These are phyloP conservation scores for Suillus plorans DNA, from an alignment of 768 basidiomycete genomes.

Conservation along the genomic window DNA sequence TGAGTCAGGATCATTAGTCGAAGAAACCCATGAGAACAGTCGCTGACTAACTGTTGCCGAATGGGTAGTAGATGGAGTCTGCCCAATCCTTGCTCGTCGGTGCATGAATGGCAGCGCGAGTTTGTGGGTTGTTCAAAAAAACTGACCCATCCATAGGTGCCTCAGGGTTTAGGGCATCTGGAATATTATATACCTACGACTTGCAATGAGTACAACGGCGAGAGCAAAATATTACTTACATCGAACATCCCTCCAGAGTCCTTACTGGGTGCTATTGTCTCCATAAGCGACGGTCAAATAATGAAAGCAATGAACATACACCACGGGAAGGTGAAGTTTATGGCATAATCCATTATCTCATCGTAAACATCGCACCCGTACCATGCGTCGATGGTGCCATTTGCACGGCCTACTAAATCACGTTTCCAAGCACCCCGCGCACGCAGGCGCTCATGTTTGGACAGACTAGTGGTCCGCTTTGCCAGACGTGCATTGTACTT, in stretches of 20 bases:
- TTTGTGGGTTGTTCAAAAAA: constrained; percentile 63
- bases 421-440: constrained; percentile 39
- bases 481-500: constrained; percentile 22
- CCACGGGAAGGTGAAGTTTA: constrained; percentile 71
- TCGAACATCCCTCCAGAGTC: constrained; percentile 38
- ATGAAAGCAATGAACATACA: constrained; percentile 28
- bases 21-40: neutral
- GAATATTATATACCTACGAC: constrained; percentile 49
- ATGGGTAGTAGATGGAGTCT: constrained; percentile 33
- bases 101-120: constrained; percentile 65
- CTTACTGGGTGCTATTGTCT: constrained; percentile 16
- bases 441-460: constrained; percentile 26
- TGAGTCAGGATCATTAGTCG: constrained; percentile 10
- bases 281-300: constrained; percentile 11
- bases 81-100: constrained; percentile 56
- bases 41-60: constrained; percentile 28
- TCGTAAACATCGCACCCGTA: constrained; percentile 66
- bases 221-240: constrained; percentile 21
- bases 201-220: neutral
- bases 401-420: constrained; percentile 45
- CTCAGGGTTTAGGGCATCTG: constrained; percentile 56
- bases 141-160: constrained; percentile 47
- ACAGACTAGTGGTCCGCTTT: constrained; percentile 21
- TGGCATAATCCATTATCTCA: constrained; percentile 68
- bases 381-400: constrained; percentile 60